Evolutionary conservation across 139 green algal genomes (phyloP), one percentile per base, ranked within the genome.

Genomic region (Chlorella sp.): DNA sequence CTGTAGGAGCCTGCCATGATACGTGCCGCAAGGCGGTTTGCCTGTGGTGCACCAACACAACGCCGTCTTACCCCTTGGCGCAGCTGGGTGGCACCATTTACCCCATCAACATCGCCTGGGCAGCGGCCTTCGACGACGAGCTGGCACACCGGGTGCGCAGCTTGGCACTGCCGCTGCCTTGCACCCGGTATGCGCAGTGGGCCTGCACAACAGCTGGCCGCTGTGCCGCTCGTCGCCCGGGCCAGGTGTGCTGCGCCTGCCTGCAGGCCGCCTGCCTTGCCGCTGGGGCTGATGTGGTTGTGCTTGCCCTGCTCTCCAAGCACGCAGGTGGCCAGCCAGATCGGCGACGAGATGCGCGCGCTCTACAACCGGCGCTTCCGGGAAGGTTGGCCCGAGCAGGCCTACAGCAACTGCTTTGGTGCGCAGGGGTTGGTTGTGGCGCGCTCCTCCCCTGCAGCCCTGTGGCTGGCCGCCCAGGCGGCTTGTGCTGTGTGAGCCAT

Each of bases 401-500:
- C 72, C 43, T 78, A 41, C 72, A 78, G 28, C 72, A 78, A 78
- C 72, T 78, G 72, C 43, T 78, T 78, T 41, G 72, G 72, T 20
- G 51, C 51, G 51, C 16, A 54, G 7, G 46, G 8, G 11, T 54
- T 7, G 8, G 46, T 7, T 11, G 7, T n/a, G n/a, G n/a, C n/a
- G n/a, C n/a, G n/a, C n/a, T n/a, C n/a, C n/a, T n/a, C n/a, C n/a
- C n/a, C n/a, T n/a, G n/a, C n/a, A n/a, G 46, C 11, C 46, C 46
- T 54, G 46, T 54, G 46, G 8, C 46, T 54, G 46, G 8, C 11
- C 11, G 46, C 46, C 46, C 11, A 11, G 11, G 46, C 46, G 46
- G 46, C 46, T 11, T 54, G 46, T 11, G n/a, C n/a, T n/a, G n/a
- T n/a, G n/a, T n/a, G n/a, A n/a, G n/a, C n/a, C n/a, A n/a, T n/a